Percentiles rank a stretch among this genome's conserved stretches.
phyloP scores from a whole-genome alignment of 2,329 filamentous ascomycete genomes.

The Exophiala oligosperma region DNA sequence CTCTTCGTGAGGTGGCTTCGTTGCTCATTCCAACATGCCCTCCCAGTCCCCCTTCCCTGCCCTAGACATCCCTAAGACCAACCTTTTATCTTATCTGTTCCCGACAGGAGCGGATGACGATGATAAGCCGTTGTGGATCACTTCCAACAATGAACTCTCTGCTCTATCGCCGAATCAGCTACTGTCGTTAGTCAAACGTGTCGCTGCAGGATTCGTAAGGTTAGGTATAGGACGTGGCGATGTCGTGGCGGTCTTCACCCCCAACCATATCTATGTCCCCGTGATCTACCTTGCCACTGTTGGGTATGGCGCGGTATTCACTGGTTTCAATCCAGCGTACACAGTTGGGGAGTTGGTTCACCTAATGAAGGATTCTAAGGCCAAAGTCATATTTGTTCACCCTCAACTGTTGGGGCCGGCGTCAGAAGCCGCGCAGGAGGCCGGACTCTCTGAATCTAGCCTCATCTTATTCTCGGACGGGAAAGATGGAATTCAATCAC shows the following conservation, averaged over 20 bases:
- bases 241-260: constrained; percentile 63
- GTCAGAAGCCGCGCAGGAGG: constrained; percentile 33
- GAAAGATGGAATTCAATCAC: no score
- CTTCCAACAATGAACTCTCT: neutral
- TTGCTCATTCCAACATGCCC: neutral
- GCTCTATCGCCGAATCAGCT: neutral
- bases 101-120: neutral
- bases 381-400: constrained; percentile 51
- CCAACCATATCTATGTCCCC: constrained; percentile 69
- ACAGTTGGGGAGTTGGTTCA: constrained; percentile 52
- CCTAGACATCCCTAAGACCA: neutral
- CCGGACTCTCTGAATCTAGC: neutral
- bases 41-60: neutral
- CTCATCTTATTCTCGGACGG: no score
- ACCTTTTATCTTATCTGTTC: neutral
- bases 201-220: neutral
- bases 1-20: no score
- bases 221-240: neutral
- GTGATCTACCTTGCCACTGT: constrained; percentile 31
- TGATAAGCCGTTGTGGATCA: neutral
- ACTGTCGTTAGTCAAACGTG: neutral
- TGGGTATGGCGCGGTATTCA: neutral
- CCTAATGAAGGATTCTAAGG: constrained; percentile 52
- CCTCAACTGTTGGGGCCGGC: constrained; percentile 46
- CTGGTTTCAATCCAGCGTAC: constrained; percentile 47